Conservation (phyloP, 495 filamentous ascomycete species). For the Xylaria bambusicola region DNA sequence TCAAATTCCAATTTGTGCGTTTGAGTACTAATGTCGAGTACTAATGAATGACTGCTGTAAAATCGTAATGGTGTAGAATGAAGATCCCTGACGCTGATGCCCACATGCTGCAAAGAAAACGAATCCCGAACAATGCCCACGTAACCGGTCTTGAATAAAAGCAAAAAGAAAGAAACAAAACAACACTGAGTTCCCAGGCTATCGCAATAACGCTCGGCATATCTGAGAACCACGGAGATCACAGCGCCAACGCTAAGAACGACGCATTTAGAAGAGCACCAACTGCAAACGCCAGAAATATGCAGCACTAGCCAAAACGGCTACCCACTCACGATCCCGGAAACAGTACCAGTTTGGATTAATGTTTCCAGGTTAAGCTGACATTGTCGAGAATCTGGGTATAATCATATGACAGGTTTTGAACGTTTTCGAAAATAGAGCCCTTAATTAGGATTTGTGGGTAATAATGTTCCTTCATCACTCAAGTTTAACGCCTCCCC, state of each 20-base stretch:
- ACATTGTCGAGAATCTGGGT: constrained; percentile 14
- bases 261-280: constrained; percentile 32
- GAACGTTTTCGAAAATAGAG: constrained; percentile 27
- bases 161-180: constrained; percentile 10
- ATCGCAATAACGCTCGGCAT: constrained; percentile 15
- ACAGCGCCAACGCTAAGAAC: constrained; percentile 36
- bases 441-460: too few species aligned
- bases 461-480: too few species aligned
- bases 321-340: constrained; percentile 23
- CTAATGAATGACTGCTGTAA: constrained; percentile 12
- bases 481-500: too few species aligned
- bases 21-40: constrained; percentile 9
- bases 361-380: constrained; percentile 8
- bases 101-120: constrained; percentile 14
- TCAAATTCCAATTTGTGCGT: constrained; percentile 18
- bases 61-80: constrained; percentile 18
- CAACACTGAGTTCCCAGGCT: constrained; percentile 12
- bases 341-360: constrained; percentile 16
- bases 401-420: constrained; percentile 1
- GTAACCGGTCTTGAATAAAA: neutral
- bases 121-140: constrained; percentile 8
- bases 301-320: constrained; percentile 35
- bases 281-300: constrained; percentile 34
- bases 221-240: constrained; percentile 9
- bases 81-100: constrained; percentile 21